Evolutionary conservation across 805 yeast species (phyloP), one percentile per base, ranked within the genome.

Genomic region (Yarrowia alimentaria): DNA sequence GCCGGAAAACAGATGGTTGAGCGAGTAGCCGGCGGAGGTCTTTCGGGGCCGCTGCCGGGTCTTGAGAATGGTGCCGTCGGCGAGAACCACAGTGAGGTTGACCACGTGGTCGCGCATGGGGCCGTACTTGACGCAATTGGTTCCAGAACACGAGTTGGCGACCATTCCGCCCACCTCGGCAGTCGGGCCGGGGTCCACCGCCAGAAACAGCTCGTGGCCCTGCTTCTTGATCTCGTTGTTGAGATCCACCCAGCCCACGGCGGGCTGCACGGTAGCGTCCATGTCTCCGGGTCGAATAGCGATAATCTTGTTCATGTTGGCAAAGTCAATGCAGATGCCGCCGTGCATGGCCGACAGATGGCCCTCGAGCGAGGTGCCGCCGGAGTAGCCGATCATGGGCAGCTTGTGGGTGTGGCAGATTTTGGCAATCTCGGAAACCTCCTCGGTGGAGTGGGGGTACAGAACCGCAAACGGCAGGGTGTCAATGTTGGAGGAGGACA

Each of bases 351-450:
- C 81, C 38, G 82, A 72, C 62, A 79, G 82, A 60, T 85, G 89
- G n/a, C 93, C 94, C 63, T 85, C 94, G 31, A 85, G 67, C 0
- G 91, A 82, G 0, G 93, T 80, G 22, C 87, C 87, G 8, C 93
- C 94, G 1, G 87, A 77, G 53, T 67, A 83, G 1, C 93, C 89
- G n/a, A 85, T 79, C 52, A 85, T 79, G 5, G 94, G 91, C 3
- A 85, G 73, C 28, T 64, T 68, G 60, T 78, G 74, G 55, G 75
- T 70, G 59, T 83, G 79, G 51, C 85, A 80, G 6, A 83, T 67
- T 57, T 78, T 79, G 68, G 84, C 66, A 10, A 85, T 72, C 16
- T 69, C 64, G 0, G 87, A 79, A 0, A 85, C 88, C 55, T 84
- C 79, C 54, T 81, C 79, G 0, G 89, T 82, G 53, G 75, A 66